Evolutionary conservation across 139 green algal species (phyloP).

Genomic region (Haematococcus lacustris): DNA sequence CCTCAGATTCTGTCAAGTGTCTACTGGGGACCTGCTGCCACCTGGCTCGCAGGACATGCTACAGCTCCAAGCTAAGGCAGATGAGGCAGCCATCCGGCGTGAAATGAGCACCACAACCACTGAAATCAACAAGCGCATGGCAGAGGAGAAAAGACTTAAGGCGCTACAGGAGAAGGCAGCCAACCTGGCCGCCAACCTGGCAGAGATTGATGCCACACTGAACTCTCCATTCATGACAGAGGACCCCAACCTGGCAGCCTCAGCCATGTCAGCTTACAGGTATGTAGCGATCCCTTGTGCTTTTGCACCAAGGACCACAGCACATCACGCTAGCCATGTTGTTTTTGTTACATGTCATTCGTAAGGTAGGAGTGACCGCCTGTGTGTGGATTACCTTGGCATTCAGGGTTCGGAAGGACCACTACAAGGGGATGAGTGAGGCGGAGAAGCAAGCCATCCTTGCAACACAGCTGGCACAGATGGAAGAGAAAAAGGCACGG

Average conservation of each 20-base stretch:
- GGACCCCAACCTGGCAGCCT: constrained; percentile 33
- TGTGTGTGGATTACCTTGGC: neutral
- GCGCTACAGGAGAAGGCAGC: constrained; percentile 8
- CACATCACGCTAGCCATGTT: neutral
- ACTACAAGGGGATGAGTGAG: constrained; percentile 41
- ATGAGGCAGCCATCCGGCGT: constrained; percentile 21
- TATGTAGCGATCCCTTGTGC: neutral
- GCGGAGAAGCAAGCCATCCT: constrained; percentile 38
- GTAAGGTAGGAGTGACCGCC: neutral
- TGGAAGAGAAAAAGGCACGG: constrained; percentile 43
- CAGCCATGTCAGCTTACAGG: constrained; percentile 15
- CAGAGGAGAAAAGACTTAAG: constrained; percentile 30
- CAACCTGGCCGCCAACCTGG: constrained; percentile 25
- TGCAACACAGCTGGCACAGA: constrained; percentile 42
- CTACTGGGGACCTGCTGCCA: no score
- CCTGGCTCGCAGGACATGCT: constrained; percentile 31
- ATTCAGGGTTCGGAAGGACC: constrained; percentile 36
- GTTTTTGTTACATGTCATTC: neutral
- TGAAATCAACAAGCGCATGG: constrained; percentile 29
- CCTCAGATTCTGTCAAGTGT: no score
- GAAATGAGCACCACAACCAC: constrained; percentile 19
- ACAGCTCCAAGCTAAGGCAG: constrained; percentile 17
- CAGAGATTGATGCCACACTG: constrained; percentile 32
- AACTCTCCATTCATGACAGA: constrained; percentile 37
- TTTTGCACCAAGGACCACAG: neutral